Conservation (phyloP, 257 asterid species). For the Rauvolfia tetraphylla region DNA sequence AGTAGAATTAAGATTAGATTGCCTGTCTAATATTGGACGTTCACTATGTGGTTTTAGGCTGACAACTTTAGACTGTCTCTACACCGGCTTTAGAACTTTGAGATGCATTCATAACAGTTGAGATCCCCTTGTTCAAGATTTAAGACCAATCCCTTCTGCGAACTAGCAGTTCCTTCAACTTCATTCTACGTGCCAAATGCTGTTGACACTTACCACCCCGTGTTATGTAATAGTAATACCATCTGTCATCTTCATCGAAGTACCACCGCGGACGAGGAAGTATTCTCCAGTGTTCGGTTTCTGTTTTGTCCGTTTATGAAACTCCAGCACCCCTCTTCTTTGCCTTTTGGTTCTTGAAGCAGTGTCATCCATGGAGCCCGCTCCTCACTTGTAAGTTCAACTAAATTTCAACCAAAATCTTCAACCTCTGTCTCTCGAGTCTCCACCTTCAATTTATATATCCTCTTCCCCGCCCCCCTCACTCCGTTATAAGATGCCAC, state of each 20-base stretch:
- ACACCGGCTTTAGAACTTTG: too few species aligned
- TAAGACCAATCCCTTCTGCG: neutral
- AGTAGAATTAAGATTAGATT: too few species aligned
- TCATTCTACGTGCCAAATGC: neutral
- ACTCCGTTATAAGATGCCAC: too few species aligned
- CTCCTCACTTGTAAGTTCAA: neutral
- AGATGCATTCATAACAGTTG: too few species aligned
- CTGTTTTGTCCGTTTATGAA: constrained; percentile 19
- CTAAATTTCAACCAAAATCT: constrained; percentile 5
- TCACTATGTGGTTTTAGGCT: too few species aligned
- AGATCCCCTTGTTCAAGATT: neutral
- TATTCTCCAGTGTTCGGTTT: neutral
- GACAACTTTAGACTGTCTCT: too few species aligned
- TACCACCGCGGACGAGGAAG: constrained; percentile 12
- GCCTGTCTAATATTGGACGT: too few species aligned
- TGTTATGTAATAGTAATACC: neutral
- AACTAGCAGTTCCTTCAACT: neutral
- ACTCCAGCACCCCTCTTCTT: neutral
- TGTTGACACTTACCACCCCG: neutral
- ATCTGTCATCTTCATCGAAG: neutral
- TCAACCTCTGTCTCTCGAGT: neutral
- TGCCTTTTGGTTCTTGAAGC: constrained; percentile 7
- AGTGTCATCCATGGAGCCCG: too few species aligned
- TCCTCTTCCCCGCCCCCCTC: too few species aligned
- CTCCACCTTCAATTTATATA: too few species aligned